Evolutionary conservation across 306 rosid genomes (phyloP).

Genomic region (Purshia tridentata): DNA sequence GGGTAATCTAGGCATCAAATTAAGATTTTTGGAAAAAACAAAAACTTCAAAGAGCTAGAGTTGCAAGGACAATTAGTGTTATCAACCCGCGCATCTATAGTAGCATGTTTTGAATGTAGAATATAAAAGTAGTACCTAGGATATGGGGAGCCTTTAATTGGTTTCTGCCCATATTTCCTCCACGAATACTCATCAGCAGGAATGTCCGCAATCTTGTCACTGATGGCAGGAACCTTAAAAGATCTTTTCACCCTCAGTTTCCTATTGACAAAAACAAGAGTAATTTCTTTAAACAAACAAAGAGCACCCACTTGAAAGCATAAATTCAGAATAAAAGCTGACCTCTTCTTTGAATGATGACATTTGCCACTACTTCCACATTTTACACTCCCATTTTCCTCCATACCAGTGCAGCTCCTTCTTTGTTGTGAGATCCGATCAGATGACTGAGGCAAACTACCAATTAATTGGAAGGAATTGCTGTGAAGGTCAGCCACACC

Average conservation of each 20-base stretch:
- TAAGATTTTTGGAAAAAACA: too few species aligned
- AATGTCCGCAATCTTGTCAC: constrained; percentile 89
- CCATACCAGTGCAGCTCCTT: constrained; percentile 65
- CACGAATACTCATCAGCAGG: constrained; percentile 97
- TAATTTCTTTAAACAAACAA: background rate
- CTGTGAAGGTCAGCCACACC: constrained; percentile 64
- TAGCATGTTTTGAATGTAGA: too few species aligned
- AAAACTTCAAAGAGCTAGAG: background rate
- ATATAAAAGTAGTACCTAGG: constrained; percentile 59
- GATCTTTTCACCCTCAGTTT: constrained; percentile 82
- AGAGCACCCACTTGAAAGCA: constrained; percentile 2
- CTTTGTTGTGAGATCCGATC: constrained; percentile 72
- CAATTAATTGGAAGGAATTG: constrained; percentile 59
- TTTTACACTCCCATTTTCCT: constrained; percentile 71
- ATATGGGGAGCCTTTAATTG: constrained; percentile 97
- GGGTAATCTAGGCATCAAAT: background rate
- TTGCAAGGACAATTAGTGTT: too few species aligned
- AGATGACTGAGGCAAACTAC: constrained; percentile 58
- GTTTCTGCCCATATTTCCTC: constrained; percentile 99
- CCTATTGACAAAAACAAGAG: constrained; percentile 40
- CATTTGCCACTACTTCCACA: constrained; percentile 76
- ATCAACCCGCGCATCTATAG: too few species aligned
- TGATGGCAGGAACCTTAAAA: constrained; percentile 88
- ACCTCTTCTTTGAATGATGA: constrained; percentile 92
- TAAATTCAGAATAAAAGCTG: constrained; percentile 7